Evolutionary conservation across 129 eudicot genomes (phyloP).

Genomic region (Apium graveolens): DNA sequence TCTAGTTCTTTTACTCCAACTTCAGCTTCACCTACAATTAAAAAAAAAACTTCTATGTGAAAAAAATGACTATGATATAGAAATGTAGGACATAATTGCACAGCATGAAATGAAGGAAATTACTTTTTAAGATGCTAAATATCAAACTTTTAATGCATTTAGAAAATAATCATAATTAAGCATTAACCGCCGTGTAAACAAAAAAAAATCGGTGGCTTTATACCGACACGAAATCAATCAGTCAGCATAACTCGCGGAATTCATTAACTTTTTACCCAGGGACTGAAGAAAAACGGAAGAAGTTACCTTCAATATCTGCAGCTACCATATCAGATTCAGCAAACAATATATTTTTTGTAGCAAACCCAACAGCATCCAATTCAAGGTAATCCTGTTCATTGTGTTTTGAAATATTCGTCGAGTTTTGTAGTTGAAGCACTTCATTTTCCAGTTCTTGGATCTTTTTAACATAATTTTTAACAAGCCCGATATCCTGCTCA

Average conservation of each 20-base stretch:
- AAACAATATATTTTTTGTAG: slow-evolving; percentile 26
- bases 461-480: slow-evolving; percentile 56
- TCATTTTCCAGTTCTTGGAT: slow-evolving; percentile 78
- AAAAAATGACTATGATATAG: background rate
- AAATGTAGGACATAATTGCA: background rate
- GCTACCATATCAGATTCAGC: slow-evolving; percentile 36
- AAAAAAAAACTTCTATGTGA: background rate
- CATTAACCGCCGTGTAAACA: background rate
- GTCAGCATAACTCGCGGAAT: background rate
- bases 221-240: background rate
- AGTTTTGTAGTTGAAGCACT: slow-evolving; percentile 35
- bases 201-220: background rate
- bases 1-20: slow-evolving; percentile 81
- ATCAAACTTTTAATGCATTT: background rate
- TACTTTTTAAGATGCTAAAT: background rate
- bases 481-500: slow-evolving; percentile 50
- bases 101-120: background rate
- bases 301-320: slow-evolving; percentile 47
- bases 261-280: background rate
- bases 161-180: background rate
- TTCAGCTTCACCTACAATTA: slow-evolving; percentile 52
- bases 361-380: slow-evolving; percentile 40
- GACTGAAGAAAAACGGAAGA: background rate
- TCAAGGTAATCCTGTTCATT: slow-evolving; percentile 38
- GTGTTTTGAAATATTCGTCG: slow-evolving; percentile 36